Evolutionary conservation across 139 green algal species (phyloP).

Genomic region (Raphidocelis subcapitata): DNA sequence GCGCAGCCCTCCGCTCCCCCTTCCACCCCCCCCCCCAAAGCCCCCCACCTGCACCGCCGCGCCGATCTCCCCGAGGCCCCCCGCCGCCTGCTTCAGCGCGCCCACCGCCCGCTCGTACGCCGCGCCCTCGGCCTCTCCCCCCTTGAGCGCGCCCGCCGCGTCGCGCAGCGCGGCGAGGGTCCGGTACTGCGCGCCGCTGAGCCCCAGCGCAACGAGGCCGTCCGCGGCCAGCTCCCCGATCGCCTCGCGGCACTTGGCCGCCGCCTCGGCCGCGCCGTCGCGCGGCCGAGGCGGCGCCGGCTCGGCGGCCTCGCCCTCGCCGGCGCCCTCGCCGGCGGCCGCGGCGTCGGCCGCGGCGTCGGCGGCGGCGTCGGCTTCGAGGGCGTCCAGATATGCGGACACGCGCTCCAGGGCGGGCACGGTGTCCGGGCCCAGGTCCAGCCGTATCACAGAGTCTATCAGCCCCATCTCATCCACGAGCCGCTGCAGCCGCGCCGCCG

Average conservation of each 20-base stretch:
- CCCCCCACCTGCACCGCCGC: slow-evolving; percentile 4
- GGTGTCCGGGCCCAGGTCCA: slow-evolving; percentile 22
- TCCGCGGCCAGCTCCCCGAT: slow-evolving; percentile 5
- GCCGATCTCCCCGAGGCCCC: slow-evolving; percentile 15
- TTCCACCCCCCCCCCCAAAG: too few species aligned
- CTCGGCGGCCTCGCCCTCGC: background rate
- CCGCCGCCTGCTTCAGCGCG: slow-evolving; percentile 14
- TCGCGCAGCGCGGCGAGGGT: slow-evolving; percentile 19
- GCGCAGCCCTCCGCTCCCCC: too few species aligned
- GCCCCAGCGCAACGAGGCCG: slow-evolving; percentile 14
- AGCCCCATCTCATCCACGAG: slow-evolving; percentile 25
- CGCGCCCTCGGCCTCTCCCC: background rate
- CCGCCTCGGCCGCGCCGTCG: background rate
- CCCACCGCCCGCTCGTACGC: slow-evolving; percentile 4
- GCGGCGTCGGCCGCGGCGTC: too few species aligned
- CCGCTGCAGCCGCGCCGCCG: background rate
- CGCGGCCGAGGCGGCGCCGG: background rate
- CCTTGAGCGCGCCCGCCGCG: background rate
- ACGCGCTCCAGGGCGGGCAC: background rate
- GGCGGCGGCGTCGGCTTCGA: too few species aligned
- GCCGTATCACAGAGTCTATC: slow-evolving; percentile 10
- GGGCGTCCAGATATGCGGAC: slow-evolving; percentile 1
- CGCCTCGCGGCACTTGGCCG: background rate
- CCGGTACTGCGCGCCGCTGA: slow-evolving; percentile 19
- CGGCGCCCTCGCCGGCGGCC: background rate